A percentile compares a stretch with the other conserved stretches of the same genome.
Evolutionary conservation across 495 filamentous ascomycete species (phyloP).

Genomic region (Aspergillus carlsbadensis): DNA sequence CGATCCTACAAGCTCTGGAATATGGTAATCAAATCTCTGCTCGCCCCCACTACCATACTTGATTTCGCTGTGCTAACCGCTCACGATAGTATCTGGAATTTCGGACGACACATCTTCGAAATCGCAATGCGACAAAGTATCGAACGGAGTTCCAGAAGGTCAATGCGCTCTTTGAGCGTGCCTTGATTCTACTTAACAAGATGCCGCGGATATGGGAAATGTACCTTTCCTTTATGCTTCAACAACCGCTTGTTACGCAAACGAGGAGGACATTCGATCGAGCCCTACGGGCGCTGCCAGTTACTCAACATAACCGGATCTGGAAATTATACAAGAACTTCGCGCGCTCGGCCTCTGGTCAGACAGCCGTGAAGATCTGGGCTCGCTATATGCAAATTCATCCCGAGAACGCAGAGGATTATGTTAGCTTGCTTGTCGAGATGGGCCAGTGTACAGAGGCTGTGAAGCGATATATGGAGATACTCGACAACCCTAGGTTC

Average conservation of each 20-base stretch:
- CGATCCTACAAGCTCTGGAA: constrained; percentile 99
- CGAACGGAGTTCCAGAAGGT: constrained; percentile 85
- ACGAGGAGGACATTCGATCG: constrained; percentile 92
- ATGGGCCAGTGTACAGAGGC: constrained; percentile 88
- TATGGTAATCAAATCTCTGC: constrained; percentile 57
- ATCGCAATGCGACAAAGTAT: constrained; percentile 81
- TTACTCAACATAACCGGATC: constrained; percentile 96
- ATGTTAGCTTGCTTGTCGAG: constrained; percentile 82
- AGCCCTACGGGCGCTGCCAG: constrained; percentile 87
- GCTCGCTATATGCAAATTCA: constrained; percentile 96
- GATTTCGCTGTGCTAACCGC: constrained; percentile 15
- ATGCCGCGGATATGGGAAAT: constrained; percentile 99
- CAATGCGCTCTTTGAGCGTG: constrained; percentile 92
- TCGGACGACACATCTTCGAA: constrained; percentile 75
- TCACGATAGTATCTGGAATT: constrained; percentile 76
- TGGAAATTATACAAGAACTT: constrained; percentile 93
- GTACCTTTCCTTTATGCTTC: constrained; percentile 88
- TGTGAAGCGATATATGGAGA: constrained; percentile 87
- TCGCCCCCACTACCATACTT: background rate
- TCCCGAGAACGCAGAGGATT: constrained; percentile 93
- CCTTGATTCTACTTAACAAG: constrained; percentile 93
- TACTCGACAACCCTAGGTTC: constrained; percentile 90
- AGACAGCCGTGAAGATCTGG: constrained; percentile 92
- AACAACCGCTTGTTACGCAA: constrained; percentile 88
- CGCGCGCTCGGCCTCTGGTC: constrained; percentile 86